Evolutionary conservation across 257 asterid species (phyloP).

Genomic region (Solanum sitiens): DNA sequence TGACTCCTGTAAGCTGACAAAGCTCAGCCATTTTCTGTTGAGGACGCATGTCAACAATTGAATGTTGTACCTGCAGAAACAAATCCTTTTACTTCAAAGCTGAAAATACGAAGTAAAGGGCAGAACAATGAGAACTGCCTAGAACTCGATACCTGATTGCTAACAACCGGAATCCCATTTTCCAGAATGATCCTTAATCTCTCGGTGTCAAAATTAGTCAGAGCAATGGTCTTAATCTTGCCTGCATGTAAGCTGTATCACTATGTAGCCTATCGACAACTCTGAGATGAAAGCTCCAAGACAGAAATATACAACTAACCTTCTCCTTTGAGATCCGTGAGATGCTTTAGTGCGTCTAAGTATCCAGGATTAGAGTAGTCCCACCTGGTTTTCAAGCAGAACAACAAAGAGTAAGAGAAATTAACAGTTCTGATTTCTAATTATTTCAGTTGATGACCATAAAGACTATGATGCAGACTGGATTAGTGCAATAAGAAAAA

Average conservation of each 20-base stretch:
- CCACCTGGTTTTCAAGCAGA: constrained; percentile 64
- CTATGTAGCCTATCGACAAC: constrained; percentile 12
- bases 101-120: not conserved
- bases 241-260: constrained; percentile 47
- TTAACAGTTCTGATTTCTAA: not conserved
- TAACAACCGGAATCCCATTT: constrained; percentile 86
- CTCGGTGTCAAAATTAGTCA: constrained; percentile 92
- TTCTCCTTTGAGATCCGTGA: constrained; percentile 88
- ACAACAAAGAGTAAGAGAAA: not conserved
- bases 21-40: constrained; percentile 97
- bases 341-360: constrained; percentile 96
- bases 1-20: constrained; percentile 77
- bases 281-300: not conserved
- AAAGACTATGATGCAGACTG: not conserved
- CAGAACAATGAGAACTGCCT: not conserved
- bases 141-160: constrained; percentile 59
- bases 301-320: constrained; percentile 34
- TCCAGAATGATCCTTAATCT: constrained; percentile 76
- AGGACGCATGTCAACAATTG: constrained; percentile 98
- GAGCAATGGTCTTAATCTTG: constrained; percentile 90
- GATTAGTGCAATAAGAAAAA: not conserved
- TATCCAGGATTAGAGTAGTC: constrained; percentile 85
- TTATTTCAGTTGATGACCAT: not conserved
- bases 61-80: constrained; percentile 83
- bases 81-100: not conserved